Percentiles rank a stretch among this genome's conserved stretches.
phyloP scores from a whole-genome alignment of 306 rosid genomes.

The Lithocarpus polystachyus region DNA sequence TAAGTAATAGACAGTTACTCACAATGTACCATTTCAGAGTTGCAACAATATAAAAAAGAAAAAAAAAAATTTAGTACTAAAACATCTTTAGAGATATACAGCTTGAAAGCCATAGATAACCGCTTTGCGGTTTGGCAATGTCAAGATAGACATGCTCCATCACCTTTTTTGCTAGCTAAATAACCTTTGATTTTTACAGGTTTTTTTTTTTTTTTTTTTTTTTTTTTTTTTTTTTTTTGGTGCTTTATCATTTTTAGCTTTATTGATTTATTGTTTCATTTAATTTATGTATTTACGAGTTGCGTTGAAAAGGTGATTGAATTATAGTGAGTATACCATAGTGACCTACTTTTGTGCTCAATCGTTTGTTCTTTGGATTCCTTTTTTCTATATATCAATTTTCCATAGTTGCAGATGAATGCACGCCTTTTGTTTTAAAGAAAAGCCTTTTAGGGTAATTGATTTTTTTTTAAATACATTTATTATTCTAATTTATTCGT shows the following conservation, averaged over 20 bases:
- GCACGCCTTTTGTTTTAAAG: not conserved
- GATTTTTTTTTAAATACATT: not conserved
- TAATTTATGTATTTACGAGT: too few species aligned
- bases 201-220: too few species aligned
- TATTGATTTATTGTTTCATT: too few species aligned
- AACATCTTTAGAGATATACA: not conserved
- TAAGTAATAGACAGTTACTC: too few species aligned
- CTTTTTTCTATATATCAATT: too few species aligned
- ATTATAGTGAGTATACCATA: not conserved
- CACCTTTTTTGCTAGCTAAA: constrained; percentile 32
- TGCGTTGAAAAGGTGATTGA: not conserved
- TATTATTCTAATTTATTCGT: not conserved
- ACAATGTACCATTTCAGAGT: too few species aligned
- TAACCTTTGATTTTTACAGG: constrained; percentile 42
- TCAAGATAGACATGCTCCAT: constrained; percentile 40
- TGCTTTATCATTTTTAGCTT: too few species aligned
- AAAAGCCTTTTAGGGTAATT: constrained; percentile 5
- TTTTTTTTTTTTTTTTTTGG: constrained; percentile 23
- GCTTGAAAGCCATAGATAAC: constrained; percentile 55
- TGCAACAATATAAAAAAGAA: too few species aligned
- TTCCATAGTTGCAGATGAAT: too few species aligned
- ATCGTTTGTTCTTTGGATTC: not conserved
- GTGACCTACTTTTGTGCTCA: not conserved
- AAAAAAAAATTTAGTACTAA: too few species aligned
- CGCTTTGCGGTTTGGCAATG: constrained; percentile 52